Base-by-base conservation (phyloP, 1,284 basidiomycete species). In the Tetrapyrgos nigripes region DNA sequence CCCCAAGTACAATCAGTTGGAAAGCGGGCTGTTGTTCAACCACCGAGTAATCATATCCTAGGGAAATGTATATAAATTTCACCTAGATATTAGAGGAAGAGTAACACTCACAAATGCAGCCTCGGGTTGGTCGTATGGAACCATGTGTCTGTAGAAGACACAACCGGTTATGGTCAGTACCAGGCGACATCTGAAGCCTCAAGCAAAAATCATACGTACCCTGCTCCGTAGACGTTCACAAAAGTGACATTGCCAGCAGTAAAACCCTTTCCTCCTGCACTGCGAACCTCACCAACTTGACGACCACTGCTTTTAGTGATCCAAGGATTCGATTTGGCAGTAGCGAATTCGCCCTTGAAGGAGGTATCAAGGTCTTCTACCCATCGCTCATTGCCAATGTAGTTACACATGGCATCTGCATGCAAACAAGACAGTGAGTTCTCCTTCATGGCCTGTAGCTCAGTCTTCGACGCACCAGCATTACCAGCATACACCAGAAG, bases 331-430 rank as follows among this genome's bases (percentile, higher is more conserved):
- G 83, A 67, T 40, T 82, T 74, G 1, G 88, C 78, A 10, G 72
- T 72, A 50, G 72, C 68, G 73, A 92, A 93, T 62, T 92, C 88
- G 4, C 76, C 68, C 23, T 81, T 74, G 79, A 90, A 93, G 29
- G 80, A 74, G 14, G 86, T 85, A 29, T 87, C 82, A 14, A 92
- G 78, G 35, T 73, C 74, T 55, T 82, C 79, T 24, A 93, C 76
- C 91, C 91, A 92, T 45, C 85, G 79, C 67, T 87, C 83, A 63
- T 92, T 89, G 24, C 91, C 89, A 21, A 91, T 83, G 64, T 79
- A 90, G 73, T 92, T 92, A 77, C 91, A 93, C 85, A 91, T 89
- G 78, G 90, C 88, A 73, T 96, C 94, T 81, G 66, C n/a, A n/a
- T n/a, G 60, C 68, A 73, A 78, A 24, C 64, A 83, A 8, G n/a